A percentile compares a stretch with the other conserved stretches of the same genome.
These are phyloP conservation scores for Ustulina deusta DNA, from an alignment of 2,329 filamentous ascomycete genomes.

Conservation along the genomic window DNA sequence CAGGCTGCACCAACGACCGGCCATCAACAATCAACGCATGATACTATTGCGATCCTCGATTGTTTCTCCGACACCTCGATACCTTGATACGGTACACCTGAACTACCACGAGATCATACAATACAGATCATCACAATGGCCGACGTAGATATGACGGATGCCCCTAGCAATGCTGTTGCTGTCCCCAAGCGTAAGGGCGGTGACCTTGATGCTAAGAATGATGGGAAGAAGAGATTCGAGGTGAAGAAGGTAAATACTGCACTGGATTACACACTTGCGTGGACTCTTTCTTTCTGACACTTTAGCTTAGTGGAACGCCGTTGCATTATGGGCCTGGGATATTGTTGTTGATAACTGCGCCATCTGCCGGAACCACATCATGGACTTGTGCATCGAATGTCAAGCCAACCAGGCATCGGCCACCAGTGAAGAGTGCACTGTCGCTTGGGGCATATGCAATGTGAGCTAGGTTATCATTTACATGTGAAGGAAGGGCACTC, in stretches of 20 bases:
- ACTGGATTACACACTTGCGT: neutral
- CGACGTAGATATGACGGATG: slow-evolving; percentile 97
- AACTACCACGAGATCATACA: neutral
- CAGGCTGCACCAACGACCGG: slow-evolving; percentile 16
- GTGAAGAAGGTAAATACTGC: slow-evolving; percentile 86
- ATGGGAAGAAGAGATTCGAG: slow-evolving; percentile 94
- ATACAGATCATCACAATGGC: slow-evolving; percentile 71
- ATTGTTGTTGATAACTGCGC: slow-evolving; percentile 99
- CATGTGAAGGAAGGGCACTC: neutral
- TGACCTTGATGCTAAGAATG: slow-evolving; percentile 64
- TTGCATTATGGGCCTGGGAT: slow-evolving; percentile 98
- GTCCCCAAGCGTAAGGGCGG: slow-evolving; percentile 63
- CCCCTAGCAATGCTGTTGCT: slow-evolving; percentile 65
- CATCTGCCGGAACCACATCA: slow-evolving; percentile 99
- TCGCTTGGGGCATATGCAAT: slow-evolving; percentile 99
- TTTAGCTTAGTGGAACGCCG: slow-evolving; percentile 87
- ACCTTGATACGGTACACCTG: slow-evolving; percentile 1
- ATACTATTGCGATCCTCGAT: slow-evolving; percentile 4
- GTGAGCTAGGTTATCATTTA: slow-evolving; percentile 66
- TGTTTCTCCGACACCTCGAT: neutral
- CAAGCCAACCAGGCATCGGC: slow-evolving; percentile 98
- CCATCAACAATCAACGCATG: slow-evolving; percentile 11
- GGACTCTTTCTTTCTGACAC: slow-evolving; percentile 35
- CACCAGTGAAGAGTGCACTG: slow-evolving; percentile 97
- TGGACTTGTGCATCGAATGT: slow-evolving; percentile 99